Conservation (phyloP, 352 stramenopile genomes). For the Phytophthora pisi region DNA sequence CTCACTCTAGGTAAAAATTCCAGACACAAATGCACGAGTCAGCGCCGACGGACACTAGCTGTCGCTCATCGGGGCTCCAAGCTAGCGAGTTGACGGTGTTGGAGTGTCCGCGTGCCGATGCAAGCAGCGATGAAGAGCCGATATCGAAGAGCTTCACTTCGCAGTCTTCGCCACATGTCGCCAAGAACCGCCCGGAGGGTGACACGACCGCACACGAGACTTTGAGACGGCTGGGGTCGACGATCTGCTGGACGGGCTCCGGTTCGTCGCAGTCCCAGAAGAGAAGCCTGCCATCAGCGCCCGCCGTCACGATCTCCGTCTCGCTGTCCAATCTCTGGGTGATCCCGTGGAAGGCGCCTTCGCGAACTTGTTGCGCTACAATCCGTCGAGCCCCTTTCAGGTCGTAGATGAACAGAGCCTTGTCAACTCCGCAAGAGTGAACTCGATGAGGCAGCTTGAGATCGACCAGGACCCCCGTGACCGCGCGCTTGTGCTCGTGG, state of each 20-base stretch:
- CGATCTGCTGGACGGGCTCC: constrained; percentile 69
- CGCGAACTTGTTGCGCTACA: constrained; percentile 80
- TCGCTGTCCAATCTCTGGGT: constrained; percentile 90
- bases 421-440: constrained; percentile 87
- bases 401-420: constrained; percentile 92
- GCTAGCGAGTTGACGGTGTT: constrained; percentile 70
- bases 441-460: constrained; percentile 78
- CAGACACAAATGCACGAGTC: constrained; percentile 92
- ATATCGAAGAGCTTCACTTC: constrained; percentile 85
- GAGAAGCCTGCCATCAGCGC: constrained; percentile 81
- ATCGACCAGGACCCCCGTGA: constrained; percentile 85
- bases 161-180: constrained; percentile 81
- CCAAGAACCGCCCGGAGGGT: constrained; percentile 78
- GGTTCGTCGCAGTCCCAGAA: constrained; percentile 92
- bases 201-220: constrained; percentile 59
- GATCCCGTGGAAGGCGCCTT: constrained; percentile 80
- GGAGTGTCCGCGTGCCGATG: constrained; percentile 67
- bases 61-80: constrained; percentile 92
- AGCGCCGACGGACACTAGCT: constrained; percentile 89
- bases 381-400: constrained; percentile 85
- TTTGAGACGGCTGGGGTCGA: constrained; percentile 50
- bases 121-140: constrained; percentile 44
- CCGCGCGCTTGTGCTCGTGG: constrained; percentile 87
- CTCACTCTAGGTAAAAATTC: constrained; percentile 81
- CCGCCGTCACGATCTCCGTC: constrained; percentile 90